Base-by-base conservation (phyloP, 225 moss, liverwort and hornwort genomes). In the Pleurozium schreberi region DNA sequence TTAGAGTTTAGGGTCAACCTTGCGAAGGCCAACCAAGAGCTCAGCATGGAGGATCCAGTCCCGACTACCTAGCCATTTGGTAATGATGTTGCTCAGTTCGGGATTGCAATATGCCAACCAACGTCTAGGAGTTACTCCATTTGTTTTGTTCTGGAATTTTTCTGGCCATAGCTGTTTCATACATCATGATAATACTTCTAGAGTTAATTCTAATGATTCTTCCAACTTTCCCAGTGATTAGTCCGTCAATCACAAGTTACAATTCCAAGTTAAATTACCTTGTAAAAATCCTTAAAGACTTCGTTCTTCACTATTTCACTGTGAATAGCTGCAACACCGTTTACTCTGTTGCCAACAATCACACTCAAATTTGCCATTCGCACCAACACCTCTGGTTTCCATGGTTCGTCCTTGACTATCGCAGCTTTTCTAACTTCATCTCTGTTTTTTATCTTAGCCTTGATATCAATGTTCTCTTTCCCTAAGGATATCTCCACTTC, bases 71-170 rank as follows among this genome's bases (percentile, higher is more conserved):
- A 98, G 88, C 94, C 97, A 96, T 83, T 97, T 98, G 43, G 97
- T 97, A 76, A 98, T 97, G 73, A 96, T 95, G 42, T 87, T 49
- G 77, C 97, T 98, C 36, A 98, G 83, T 79, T 98, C 97, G 77
- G 96, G 98, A 90, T 98, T 97, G 92, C 96, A 95, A 43, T 94
- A 96, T n/a, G 93, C 90, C 71, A 98, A 80, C 98, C 98, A 97
- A 82, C 97, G 94, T 86, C 98, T 93, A 25, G 98, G 98, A 62
- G 96, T 98, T 83, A 98, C 97, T 59, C 98, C 97, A 82, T 98
- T 98, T 30, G 98, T 98, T 89, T 97, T 96, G 79, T 98, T 98
- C 82, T 94, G 95, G 85, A 98, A 97, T 86, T 97, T 97, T n/a
- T 94, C 93, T 6, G 97, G 98, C 98, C 98, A 98, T 36, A 98